Evolutionary conservation across 352 stramenopile genomes (phyloP).

Genomic region (Phytophthora sp.): DNA sequence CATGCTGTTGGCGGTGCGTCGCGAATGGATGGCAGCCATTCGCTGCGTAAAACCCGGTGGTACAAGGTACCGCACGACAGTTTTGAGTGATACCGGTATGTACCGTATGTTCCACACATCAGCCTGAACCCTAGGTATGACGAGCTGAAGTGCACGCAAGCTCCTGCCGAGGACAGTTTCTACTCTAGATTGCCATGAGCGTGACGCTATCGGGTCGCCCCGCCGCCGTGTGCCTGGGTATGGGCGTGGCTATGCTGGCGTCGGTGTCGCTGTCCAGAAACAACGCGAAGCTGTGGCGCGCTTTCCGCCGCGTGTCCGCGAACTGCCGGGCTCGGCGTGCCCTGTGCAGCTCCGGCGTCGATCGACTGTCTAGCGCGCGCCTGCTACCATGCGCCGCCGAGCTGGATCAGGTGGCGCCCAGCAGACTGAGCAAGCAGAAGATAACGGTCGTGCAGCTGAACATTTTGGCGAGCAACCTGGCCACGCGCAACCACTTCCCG

Average conservation of each 20-base stretch:
- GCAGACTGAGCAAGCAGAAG: slow-evolving; percentile 57
- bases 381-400: slow-evolving; percentile 63
- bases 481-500: slow-evolving; percentile 84
- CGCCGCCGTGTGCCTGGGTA: slow-evolving; percentile 65
- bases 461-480: slow-evolving; percentile 87
- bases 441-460: slow-evolving; percentile 88
- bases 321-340: slow-evolving; percentile 30
- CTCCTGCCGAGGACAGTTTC: too few species aligned
- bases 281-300: slow-evolving; percentile 60
- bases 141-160: too few species aligned
- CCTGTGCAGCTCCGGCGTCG: slow-evolving; percentile 22
- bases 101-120: slow-evolving; percentile 10
- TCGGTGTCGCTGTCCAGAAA: slow-evolving; percentile 65
- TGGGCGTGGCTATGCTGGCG: slow-evolving; percentile 74
- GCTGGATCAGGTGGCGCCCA: slow-evolving; percentile 36
- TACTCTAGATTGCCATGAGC: slow-evolving; percentile 41
- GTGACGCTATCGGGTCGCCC: slow-evolving; percentile 40
- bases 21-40: slow-evolving; percentile 40
- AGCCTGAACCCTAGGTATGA: slow-evolving; percentile 10
- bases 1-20: slow-evolving; percentile 4
- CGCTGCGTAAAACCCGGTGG: neutral
- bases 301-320: slow-evolving; percentile 41
- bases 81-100: neutral
- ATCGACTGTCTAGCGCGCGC: slow-evolving; percentile 18
- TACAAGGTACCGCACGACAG: slow-evolving; percentile 1